Conservation (phyloP, 2,329 filamentous ascomycete species). For the Dactylonectria macrodidyma region DNA sequence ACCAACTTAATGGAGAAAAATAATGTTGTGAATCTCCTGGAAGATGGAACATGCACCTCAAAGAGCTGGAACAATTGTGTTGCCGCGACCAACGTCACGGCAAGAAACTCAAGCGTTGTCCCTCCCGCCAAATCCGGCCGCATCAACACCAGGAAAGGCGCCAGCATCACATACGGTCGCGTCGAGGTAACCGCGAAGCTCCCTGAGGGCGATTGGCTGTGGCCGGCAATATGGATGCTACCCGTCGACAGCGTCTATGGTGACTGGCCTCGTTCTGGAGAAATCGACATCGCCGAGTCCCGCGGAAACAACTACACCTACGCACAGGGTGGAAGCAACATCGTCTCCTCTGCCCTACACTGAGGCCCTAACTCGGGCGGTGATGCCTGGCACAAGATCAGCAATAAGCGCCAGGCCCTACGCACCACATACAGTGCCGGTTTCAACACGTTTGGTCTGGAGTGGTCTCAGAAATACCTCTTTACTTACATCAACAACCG, state of each 20-base stretch:
- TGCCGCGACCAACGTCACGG: conserved; percentile 79
- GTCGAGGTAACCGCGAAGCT: conserved; percentile 85
- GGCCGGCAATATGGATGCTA: conserved; percentile 95
- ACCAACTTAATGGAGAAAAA: conserved; percentile 75
- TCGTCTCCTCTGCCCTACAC: conserved; percentile 84
- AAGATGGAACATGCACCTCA: conserved; percentile 78
- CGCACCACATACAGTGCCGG: conserved; percentile 80
- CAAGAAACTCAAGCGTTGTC: conserved; percentile 79
- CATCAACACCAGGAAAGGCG: conserved; percentile 80
- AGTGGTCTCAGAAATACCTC: conserved; percentile 91
- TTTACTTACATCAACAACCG: conserved; percentile 90
- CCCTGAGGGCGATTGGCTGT: conserved; percentile 86
- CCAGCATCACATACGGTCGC: conserved; percentile 83
- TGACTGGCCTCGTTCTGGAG: conserved; percentile 82
- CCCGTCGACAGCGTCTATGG: conserved; percentile 82
- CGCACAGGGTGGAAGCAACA: conserved; percentile 83
- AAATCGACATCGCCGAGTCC: conserved; percentile 87
- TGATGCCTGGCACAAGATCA: conserved; percentile 88
- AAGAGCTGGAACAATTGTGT: conserved; percentile 71
- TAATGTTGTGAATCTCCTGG: conserved; percentile 77
- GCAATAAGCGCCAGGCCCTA: conserved; percentile 81
- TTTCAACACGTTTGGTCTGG: conserved; percentile 85
- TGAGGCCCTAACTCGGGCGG: conserved; percentile 82
- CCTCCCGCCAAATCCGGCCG: conserved; percentile 85
- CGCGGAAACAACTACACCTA: conserved; percentile 89